Base-by-base conservation (phyloP, 176 grass and related monocot genomes). In the Phoenix dactylifera region DNA sequence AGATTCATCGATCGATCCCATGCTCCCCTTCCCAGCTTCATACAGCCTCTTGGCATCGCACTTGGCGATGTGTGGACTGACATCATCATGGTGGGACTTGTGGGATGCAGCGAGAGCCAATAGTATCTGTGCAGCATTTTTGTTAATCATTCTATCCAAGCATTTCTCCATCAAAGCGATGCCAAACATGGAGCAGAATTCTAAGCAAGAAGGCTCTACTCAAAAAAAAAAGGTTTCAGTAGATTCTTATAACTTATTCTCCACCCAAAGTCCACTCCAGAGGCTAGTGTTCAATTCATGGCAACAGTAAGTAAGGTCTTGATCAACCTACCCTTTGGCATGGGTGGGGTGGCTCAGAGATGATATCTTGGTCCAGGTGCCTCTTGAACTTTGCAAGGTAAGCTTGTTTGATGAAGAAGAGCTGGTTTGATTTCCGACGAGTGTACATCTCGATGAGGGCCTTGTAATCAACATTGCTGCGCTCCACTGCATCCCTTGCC, bases 401-500 rank as follows among this genome's bases (percentile, higher is more conserved):
- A 1, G 75, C 69, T 83, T 91, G 84, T 71, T 88, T 97, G 81
- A 83, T 97, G 87, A 91, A 97, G 81, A 97, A 97, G 67, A 91
- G 78, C 72, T 82, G 86, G 77, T 78, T 70, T n/a, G 83, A 60
- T 63, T 91, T 97, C 70, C 81, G 79, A 25, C 81, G 78, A 10
- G 84, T 91, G 78, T 91, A 91, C 72, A 91, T 82, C 87, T 97
- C 92, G 16, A 91, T 24, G 6, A 97, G 78, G 53, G 55, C 49
- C 22, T 57, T 57, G 84, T 83, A 85, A 14, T 85, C 81, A 12
- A 72, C 26, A 2, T 57, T 24, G 25, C 78, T 83, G 20, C 66
- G 3, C 70, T 82, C 76, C 2, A 91, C 26, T 30, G 83, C 83
- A 52, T 85, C 77, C 57, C 59, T 68, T 17, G 75, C 87, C 66